phyloP scores from a whole-genome alignment of 305 asterid species.

The Stenogyne calaminthoides region DNA sequence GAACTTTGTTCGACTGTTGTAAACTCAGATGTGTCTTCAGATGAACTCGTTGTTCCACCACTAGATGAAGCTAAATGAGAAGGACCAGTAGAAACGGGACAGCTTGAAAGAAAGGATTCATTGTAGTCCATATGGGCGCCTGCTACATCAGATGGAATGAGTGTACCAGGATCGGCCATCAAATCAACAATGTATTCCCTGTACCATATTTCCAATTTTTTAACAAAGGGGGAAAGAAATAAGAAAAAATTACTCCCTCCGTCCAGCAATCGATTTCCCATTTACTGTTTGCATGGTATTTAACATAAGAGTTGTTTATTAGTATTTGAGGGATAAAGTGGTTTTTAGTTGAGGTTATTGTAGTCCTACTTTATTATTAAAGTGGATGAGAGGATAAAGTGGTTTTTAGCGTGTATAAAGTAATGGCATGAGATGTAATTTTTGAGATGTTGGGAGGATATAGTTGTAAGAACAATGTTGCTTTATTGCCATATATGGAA shows the following conservation, averaged over 20 bases:
- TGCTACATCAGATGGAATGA: slow-evolving; percentile 86
- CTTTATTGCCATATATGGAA: too few species aligned
- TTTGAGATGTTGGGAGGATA: too few species aligned
- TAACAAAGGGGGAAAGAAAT: neutral
- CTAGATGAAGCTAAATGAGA: slow-evolving; percentile 51
- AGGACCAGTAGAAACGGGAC: slow-evolving; percentile 34
- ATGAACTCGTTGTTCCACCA: slow-evolving; percentile 41
- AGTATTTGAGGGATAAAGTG: too few species aligned
- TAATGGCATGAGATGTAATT: too few species aligned
- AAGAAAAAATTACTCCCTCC: slow-evolving; percentile 19
- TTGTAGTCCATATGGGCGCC: slow-evolving; percentile 47
- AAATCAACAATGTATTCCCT: slow-evolving; percentile 96
- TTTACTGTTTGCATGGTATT: too few species aligned
- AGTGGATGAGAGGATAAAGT: too few species aligned
- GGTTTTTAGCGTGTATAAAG: too few species aligned
- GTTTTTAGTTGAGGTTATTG: too few species aligned
- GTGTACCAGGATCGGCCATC: slow-evolving; percentile 97
- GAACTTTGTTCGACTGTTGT: slow-evolving; percentile 39
- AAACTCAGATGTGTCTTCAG: slow-evolving; percentile 39
- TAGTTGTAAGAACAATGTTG: too few species aligned
- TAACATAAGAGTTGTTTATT: too few species aligned
- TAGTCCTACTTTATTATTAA: too few species aligned
- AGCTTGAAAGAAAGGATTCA: slow-evolving; percentile 38
- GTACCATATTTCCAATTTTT: slow-evolving; percentile 38
- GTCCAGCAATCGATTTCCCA: too few species aligned